These are phyloP conservation scores for Breynia disticha DNA, from an alignment of 441 rosid species.

Conservation along the genomic window DNA sequence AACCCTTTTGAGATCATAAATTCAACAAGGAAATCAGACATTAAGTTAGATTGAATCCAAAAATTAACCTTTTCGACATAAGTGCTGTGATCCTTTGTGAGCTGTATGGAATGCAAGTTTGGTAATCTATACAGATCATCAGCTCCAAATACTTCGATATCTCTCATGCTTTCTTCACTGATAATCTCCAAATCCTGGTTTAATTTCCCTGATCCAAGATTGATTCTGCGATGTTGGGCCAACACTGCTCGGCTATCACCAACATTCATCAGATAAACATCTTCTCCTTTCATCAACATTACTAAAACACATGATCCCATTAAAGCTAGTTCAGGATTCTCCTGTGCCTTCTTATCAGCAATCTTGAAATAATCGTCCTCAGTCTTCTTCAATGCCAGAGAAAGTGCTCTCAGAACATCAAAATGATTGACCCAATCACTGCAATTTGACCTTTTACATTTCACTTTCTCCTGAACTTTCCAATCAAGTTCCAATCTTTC, in stretches of 20 bases:
- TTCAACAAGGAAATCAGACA: background rate
- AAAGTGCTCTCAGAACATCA: constrained; percentile 63
- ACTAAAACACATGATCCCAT: constrained; percentile 95
- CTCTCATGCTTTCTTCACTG: constrained; percentile 49
- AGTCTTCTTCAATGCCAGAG: constrained; percentile 58
- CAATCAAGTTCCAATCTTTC: constrained; percentile 13
- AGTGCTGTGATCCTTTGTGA: constrained; percentile 78
- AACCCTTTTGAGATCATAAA: background rate
- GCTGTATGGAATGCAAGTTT: constrained; percentile 52
- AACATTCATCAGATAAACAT: constrained; percentile 81
- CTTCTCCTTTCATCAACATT: constrained; percentile 89
- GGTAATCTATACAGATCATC: constrained; percentile 28
- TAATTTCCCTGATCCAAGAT: constrained; percentile 46
- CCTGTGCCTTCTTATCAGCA: constrained; percentile 66
- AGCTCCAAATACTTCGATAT: constrained; percentile 36
- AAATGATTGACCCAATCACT: constrained; percentile 23
- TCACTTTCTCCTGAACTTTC: constrained; percentile 16
- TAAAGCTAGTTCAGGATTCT: constrained; percentile 80
- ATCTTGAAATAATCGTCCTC: constrained; percentile 64
- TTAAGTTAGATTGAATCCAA: background rate
- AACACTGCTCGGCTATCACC: constrained; percentile 92
- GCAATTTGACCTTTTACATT: constrained; percentile 7
- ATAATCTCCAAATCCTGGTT: constrained; percentile 66
- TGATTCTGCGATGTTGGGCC: constrained; percentile 49
- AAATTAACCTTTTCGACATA: constrained; percentile 47